Evolutionary conservation across 192 early-diverging fungal genomes (phyloP), one percentile per base, ranked within the genome.

Genomic region (Backusella mclennaniae): DNA sequence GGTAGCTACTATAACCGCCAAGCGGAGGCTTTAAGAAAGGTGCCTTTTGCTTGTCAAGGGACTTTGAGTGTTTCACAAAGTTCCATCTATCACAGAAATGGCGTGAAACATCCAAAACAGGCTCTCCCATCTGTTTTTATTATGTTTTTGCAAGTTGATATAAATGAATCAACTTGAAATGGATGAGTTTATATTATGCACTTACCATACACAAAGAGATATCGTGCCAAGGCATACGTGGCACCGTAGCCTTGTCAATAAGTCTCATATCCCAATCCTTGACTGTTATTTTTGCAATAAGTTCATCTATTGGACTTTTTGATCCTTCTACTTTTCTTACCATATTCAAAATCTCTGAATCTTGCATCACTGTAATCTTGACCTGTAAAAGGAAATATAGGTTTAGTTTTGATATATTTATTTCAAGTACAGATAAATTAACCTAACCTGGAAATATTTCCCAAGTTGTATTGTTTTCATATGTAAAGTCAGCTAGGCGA

Each of bases 81-180:
- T 96, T 96, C 95, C 95, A 96, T 29, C 95, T 89, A 84, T 94
- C 88, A 63, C 92, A 92, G 77, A 95, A 95, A 79, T 96, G 95
- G 29, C 93, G 85, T 4, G 92, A 91, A 59, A 95, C 88, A 74
- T 96, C 95, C 9, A 90, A 87, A 26, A 92, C 93, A 15, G 95
- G 90, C 75, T 84, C 87, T 39, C 94, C 95, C 14, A 93, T 38
- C 76, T 77, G 29, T 12, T 44, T 23, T 12, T 31, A 66, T 42
- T 46, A 41, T 15, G 35, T 26, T 26, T 26, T 26, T 26, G 26
- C 26, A 26, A 26, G 26, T 26, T 26, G 26, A 26, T 26, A 26
- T 26, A 26, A 39, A 31, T 44, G 3, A 41, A 73, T 69, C 8
- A 41, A 41, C 56, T 56, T 46, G 33, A 53, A 44, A 19, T 14